Conservation (phyloP, 1,284 basidiomycete species). For the Grifola frondosa region DNA sequence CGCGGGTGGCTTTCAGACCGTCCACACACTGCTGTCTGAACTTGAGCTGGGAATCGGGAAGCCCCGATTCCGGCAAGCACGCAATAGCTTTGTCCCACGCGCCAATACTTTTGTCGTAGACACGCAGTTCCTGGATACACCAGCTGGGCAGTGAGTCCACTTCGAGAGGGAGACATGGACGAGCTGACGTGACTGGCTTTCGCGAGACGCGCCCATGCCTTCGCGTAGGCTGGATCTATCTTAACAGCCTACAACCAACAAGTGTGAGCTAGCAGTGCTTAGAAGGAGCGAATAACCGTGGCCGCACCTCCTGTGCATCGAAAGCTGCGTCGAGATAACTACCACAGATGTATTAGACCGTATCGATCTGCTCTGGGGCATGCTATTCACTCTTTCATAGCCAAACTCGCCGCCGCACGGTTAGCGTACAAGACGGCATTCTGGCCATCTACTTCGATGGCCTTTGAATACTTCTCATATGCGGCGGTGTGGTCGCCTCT, state of each 20-base stretch:
- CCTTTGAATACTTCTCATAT: conserved; percentile 32
- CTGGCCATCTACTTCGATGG: conserved; percentile 27
- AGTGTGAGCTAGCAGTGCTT: not conserved
- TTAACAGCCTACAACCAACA: conserved; percentile 29
- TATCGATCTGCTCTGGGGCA: not conserved
- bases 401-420: conserved; percentile 23
- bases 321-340: conserved; percentile 23
- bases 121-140: conserved; percentile 14
- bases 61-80: conserved; percentile 19
- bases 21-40: conserved; percentile 30
- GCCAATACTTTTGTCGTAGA: conserved; percentile 13
- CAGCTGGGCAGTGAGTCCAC: not conserved
- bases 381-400: conserved; percentile 13
- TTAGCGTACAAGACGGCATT: conserved; percentile 37
- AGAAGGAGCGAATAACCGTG: not conserved
- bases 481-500: conserved; percentile 31
- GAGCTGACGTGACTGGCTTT: conserved; percentile 29
- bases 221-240: conserved; percentile 36
- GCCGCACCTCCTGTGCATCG: conserved; percentile 21
- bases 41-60: conserved; percentile 23
- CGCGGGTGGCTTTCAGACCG: conserved; percentile 15
- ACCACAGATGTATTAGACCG: not conserved
- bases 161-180: not conserved
- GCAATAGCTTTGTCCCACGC: conserved; percentile 27
- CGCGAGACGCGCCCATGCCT: conserved; percentile 36